Percentiles rank a stretch among this genome's conserved stretches.
phyloP scores from a whole-genome alignment of 306 rosid genomes.

The Cucumis melo region DNA sequence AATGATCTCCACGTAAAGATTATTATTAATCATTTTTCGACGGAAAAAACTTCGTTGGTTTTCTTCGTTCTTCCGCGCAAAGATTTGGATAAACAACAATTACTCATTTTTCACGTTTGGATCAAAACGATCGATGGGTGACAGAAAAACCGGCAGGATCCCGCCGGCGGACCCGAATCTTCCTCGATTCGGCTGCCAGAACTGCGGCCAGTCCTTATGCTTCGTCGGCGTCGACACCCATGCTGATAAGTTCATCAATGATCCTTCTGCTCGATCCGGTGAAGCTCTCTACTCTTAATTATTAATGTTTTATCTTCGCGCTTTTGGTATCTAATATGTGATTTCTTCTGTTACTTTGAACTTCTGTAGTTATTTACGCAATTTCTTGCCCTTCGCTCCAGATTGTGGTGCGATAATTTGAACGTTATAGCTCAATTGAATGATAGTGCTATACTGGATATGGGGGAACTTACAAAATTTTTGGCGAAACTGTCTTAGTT shows the following conservation, averaged over 20 bases:
- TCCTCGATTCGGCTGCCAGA: slow-evolving; percentile 85
- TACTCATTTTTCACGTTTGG: not conserved
- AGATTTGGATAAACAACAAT: not conserved
- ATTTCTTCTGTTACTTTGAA: not conserved
- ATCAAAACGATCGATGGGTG: slow-evolving; percentile 12
- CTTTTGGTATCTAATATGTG: not conserved
- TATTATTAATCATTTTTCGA: not conserved
- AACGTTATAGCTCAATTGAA: not conserved
- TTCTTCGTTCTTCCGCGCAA: not conserved
- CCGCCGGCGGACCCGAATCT: slow-evolving; percentile 65
- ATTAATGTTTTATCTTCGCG: not conserved
- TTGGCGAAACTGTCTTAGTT: not conserved
- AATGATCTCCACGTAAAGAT: not conserved
- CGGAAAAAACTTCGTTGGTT: not conserved
- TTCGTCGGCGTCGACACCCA: slow-evolving; percentile 80
- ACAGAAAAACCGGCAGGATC: slow-evolving; percentile 40
- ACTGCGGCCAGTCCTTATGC: slow-evolving; percentile 70
- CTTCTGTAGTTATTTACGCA: not conserved
- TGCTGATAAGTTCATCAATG: slow-evolving; percentile 68
- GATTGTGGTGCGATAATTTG: not conserved
- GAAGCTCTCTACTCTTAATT: not conserved
- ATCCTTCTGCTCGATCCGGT: slow-evolving; percentile 73
- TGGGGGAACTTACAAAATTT: not conserved
- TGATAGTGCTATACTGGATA: not conserved
- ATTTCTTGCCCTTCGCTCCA: not conserved